phyloP scores from a whole-genome alignment of 164 flowering plant genomes.

The Warburgia ugandensis region DNA sequence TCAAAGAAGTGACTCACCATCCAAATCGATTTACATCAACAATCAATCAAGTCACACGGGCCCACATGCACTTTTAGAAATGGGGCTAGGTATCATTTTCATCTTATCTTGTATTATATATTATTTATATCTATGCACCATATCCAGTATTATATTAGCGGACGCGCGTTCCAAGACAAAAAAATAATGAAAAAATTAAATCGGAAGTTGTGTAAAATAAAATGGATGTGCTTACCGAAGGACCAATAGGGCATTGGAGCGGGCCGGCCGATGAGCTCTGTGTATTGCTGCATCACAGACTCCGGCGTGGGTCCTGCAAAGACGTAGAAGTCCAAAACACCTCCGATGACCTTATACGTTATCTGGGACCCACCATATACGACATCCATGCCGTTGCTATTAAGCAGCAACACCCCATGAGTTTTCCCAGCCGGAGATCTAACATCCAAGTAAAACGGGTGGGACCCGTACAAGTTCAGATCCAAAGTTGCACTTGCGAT shows the following conservation, averaged over 20 bases:
- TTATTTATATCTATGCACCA: too few species aligned
- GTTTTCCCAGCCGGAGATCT: constrained; percentile 32
- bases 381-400: constrained; percentile 37
- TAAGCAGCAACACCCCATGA: constrained; percentile 49
- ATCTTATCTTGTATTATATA: too few species aligned
- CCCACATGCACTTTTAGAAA: too few species aligned
- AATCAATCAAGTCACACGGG: too few species aligned
- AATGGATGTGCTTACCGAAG: constrained; percentile 19
- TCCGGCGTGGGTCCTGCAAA: constrained; percentile 30
- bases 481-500: constrained; percentile 32
- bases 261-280: constrained; percentile 31
- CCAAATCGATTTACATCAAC: too few species aligned
- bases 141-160: too few species aligned
- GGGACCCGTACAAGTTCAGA: constrained; percentile 72
- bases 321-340: constrained; percentile 31
- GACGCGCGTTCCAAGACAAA: too few species aligned
- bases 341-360: constrained; percentile 32
- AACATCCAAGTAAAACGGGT: constrained; percentile 77
- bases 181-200: too few species aligned
- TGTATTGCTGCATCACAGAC: constrained; percentile 26
- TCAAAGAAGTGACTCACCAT: too few species aligned
- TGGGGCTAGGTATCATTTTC: too few species aligned
- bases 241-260: constrained; percentile 44
- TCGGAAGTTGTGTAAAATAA: background rate
- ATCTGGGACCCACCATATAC: constrained; percentile 17